A percentile compares a stretch with the other conserved stretches of the same genome.
These are phyloP conservation scores for Amesomyces nigricolor DNA, from an alignment of 2,329 filamentous ascomycete species.

Conservation along the genomic window DNA sequence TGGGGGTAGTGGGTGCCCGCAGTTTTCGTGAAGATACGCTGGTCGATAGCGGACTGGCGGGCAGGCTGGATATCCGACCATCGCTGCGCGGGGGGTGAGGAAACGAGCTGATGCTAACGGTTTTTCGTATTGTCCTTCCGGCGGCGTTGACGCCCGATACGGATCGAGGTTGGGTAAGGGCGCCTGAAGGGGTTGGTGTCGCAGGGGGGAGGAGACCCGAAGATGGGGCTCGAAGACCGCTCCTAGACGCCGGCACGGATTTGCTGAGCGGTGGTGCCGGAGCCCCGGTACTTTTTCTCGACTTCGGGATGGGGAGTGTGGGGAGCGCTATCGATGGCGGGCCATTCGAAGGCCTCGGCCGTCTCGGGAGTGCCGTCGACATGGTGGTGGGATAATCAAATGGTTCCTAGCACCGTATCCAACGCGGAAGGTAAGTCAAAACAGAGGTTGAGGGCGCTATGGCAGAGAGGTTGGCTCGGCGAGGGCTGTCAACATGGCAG, in stretches of 20 bases:
- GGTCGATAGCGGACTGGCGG: constrained; percentile 53
- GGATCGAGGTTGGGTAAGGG: constrained; percentile 52
- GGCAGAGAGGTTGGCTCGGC: constrained; percentile 6
- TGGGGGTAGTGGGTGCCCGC: constrained; percentile 51
- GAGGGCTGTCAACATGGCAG: constrained; percentile 21
- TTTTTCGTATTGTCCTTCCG: constrained; percentile 72
- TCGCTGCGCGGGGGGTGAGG: constrained; percentile 77
- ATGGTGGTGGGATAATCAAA: constrained; percentile 32
- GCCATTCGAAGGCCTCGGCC: constrained; percentile 61
- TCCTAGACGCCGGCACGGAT: constrained; percentile 47
- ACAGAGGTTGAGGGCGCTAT: constrained; percentile 11
- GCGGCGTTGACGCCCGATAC: constrained; percentile 51
- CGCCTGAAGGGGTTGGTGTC: constrained; percentile 47
- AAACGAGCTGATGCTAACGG: constrained; percentile 89
- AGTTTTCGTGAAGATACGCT: constrained; percentile 50
- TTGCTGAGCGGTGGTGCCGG: constrained; percentile 39
- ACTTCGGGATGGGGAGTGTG: constrained; percentile 66
- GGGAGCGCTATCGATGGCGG: constrained; percentile 69
- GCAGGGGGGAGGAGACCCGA: constrained; percentile 48
- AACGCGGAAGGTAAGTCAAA: background rate
- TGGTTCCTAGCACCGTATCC: background rate
- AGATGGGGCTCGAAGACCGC: constrained; percentile 55
- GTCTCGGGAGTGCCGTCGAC: constrained; percentile 60
- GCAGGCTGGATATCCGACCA: constrained; percentile 54
- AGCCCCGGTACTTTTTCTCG: constrained; percentile 58